Base-by-base conservation (phyloP, 495 filamentous ascomycete species). In the Tuber melanosporum region DNA sequence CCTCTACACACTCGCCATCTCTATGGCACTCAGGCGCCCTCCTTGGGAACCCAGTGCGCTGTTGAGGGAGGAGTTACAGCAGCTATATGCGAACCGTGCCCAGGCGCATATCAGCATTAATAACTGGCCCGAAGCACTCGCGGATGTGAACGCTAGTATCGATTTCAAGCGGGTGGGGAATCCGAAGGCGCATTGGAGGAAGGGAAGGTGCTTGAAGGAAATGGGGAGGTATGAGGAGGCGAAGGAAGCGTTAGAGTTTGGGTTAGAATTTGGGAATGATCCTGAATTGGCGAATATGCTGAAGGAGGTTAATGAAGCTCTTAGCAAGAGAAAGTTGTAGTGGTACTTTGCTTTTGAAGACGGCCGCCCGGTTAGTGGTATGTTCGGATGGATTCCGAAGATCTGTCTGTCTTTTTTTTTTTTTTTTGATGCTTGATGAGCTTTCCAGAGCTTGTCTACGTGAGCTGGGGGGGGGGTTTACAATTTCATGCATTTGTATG, bases 121-220 rank as follows among this genome's bases (percentile, higher is more conserved):
- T 85, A 86, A 87, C 70, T 99, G 94, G 94, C 86, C 92, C 8
- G 93, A 95, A 87, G 95, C 88, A 5, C 87, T 91, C 39, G 86
- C 91, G 5, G 95, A 99, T 86, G 93, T 92, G n/a, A 91, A 94
- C 86, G 86, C 87, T 8, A 95, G 92, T 82, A 92, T 97, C n/a
- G 95, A 97, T 85, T 89, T 92, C 75, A 97, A 96, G 89, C 87
- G 89, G 73, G 86, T 89, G 69, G 93, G 91, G 44, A 98, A 99
- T 85, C 90, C 92, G 10, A 98, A 98, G 90, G 94, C 91, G 3
- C 98, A 94, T 92, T 98, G 93, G 91, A 86, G 95, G 71, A 86
- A 92, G 77, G 94, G 91, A 14, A 90, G 89, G 86, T 94, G 91
- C 84, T 86, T 97, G 83, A 84, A 90, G 73, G 95, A 99, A 90